Evolutionary conservation across 148 eudicot species (phyloP), one percentile per base, ranked within the genome.

Genomic region (Heliosperma pusillum): DNA sequence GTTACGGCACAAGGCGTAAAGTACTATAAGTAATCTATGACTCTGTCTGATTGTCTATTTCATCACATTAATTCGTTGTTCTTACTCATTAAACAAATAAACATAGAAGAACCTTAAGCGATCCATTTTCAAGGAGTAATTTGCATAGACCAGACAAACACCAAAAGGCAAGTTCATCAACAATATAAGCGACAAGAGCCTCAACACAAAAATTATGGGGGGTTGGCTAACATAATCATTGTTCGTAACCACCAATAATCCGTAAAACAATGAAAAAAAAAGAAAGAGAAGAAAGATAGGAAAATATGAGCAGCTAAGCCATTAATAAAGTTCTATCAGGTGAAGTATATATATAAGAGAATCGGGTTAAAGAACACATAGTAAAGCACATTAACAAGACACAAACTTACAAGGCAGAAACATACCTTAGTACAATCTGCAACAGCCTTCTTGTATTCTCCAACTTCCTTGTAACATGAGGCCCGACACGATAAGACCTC

Each of bases 391-490:
- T 44, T 52, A 10, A 25, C 13, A 61, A 36, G 2, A 69, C 26
- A 77, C 40, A 29, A 26, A n/a, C 25, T 62, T 66, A 33, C 40
- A 10, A 11, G 21, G 36, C 62, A 17, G 65, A 15, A 74, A 7
- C 52, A 61, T 89, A 91, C 98, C 97, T 87, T 91, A 70, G 97
- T 85, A 73, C 98, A 94, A 80, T 94, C 98, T 70, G 97, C 93
- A 78, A 94, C 98, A 81, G 98, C 98, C 81, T 91, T 94, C 86
- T 94, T 94, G 55, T 91, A 91, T 83, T 94, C 98, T 10, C 98
- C 98, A 71, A 91, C 98, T 87, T 94, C 98, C 83, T 94, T 91
- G 83, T 90, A 94, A 77, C 97, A 94, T 19, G 97, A 91, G 55
- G 97, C 98, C 76, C 98, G 84, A 72, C 90, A 82, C 33, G 88